Base-by-base conservation (phyloP, 2,329 filamentous ascomycete species). In the Talaromyces sp. region DNA sequence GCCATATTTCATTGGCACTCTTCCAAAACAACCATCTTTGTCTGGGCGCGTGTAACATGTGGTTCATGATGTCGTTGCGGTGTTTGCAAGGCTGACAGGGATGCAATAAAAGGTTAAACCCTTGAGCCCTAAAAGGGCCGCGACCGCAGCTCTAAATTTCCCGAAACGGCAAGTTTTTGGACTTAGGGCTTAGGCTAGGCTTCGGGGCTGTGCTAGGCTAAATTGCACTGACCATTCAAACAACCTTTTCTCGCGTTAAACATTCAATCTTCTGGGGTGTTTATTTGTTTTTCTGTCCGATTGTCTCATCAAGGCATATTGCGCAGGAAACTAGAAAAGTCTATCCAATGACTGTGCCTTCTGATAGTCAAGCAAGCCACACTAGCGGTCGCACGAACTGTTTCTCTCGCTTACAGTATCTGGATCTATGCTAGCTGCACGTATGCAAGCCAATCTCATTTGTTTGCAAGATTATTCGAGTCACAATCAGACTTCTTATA, bases 101-200 rank as follows among this genome's bases (percentile, higher is more conserved):
- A 36, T 56, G 6, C 11, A 5, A 36, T 15, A 5, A 17, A 15
- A 22, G 5, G 25, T 19, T 56, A n/a, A 38, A 19, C 51, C 51
- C 51, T 56, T 56, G 10, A 36, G n/a, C 53, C 53, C 53, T 56
- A 56, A 56, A 54, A 36, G 38, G 27, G 53, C 53, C 31, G 31
- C 51, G 31, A 25, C 19, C 31, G 53, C 31, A 56, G 31, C 31
- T 19, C n/a, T 7, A 36, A 56, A 56, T 22, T 56, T 22, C 29
- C 29, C 5, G 5, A 56, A 34, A 56, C 27, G 29, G 29, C 11
- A 56, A 56, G n/a, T 19, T 15, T 15, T 13, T 34, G 10, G 7
- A 22, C 10, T 38, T 56, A 56, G 31, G 53, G 53, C 31, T 56
- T 25, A 22, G 31, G 31, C 53, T 36, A 15, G 53, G 53, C 29